phyloP scores from a whole-genome alignment of 306 rosid genomes.

The Cucumis cinereus region DNA sequence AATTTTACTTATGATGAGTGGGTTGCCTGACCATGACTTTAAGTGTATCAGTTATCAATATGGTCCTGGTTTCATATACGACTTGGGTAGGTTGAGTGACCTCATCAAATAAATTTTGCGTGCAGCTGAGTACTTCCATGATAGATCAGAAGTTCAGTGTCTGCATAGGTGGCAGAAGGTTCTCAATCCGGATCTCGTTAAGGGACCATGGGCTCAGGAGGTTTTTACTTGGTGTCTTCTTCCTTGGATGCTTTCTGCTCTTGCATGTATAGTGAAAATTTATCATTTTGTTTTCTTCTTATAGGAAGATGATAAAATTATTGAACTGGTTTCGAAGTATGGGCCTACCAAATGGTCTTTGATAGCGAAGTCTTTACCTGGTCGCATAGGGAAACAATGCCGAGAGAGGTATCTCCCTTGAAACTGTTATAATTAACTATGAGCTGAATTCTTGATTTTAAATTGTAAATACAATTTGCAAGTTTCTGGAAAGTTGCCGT shows the following conservation, averaged over 20 bases:
- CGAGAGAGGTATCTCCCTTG: conserved; percentile 65
- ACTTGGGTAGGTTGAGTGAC: background rate
- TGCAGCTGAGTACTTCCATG: conserved; percentile 86
- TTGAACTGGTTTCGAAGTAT: conserved; percentile 60
- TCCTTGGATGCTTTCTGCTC: background rate
- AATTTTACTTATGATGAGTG: background rate
- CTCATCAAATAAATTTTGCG: conserved; percentile 3
- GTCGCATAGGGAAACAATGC: conserved; percentile 98
- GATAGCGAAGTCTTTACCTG: conserved; percentile 90
- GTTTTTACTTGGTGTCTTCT: conserved; percentile 27
- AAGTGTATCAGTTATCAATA: background rate
- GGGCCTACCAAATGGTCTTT: conserved; percentile 97
- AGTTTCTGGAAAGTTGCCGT: background rate
- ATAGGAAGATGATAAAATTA: conserved; percentile 89
- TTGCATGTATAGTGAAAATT: conserved; percentile 8
- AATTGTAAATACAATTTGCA: background rate
- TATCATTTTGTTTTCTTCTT: conserved; percentile 1
- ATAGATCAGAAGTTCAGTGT: conserved; percentile 97
- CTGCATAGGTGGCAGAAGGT: conserved; percentile 99
- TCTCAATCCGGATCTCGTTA: conserved; percentile 92
- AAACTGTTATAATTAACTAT: background rate
- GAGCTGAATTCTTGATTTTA: background rate
- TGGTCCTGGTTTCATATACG: background rate
- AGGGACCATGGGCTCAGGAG: conserved; percentile 98
- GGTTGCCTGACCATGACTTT: background rate